These are phyloP conservation scores for Alternaria conjuncta DNA, from an alignment of 2,329 filamentous ascomycete species.

Conservation along the genomic window DNA sequence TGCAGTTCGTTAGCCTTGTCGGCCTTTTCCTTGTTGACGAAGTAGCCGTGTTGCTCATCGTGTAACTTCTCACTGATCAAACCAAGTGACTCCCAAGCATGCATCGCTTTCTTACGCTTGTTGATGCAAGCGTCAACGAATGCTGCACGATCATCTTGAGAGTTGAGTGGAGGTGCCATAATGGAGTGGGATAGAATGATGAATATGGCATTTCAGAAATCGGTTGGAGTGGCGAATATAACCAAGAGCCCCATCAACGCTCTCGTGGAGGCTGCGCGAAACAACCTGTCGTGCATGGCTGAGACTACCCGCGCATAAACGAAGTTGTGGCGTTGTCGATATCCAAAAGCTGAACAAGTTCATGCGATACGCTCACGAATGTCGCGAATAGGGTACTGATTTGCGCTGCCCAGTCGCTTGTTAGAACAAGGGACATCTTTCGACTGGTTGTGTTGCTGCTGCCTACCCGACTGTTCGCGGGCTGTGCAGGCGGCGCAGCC, in stretches of 20 bases:
- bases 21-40: conserved; percentile 1
- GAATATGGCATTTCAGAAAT: not conserved
- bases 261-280: not conserved
- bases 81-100: conserved; percentile 13
- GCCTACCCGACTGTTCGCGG: not conserved
- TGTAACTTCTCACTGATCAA: conserved; percentile 3
- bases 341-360: not conserved
- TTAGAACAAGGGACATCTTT: not conserved
- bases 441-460: not conserved
- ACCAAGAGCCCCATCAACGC: not conserved
- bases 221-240: not conserved
- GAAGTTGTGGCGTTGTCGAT: not conserved
- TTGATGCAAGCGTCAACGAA: conserved; percentile 15
- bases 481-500: conserved; percentile 6
- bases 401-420: conserved; percentile 6
- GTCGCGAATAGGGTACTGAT: not conserved
- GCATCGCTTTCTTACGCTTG: conserved; percentile 3
- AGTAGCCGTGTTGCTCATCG: conserved; percentile 7
- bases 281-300: not conserved
- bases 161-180: conserved; percentile 7
- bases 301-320: not conserved
- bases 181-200: not conserved
- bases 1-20: conserved; percentile 10
- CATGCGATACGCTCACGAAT: not conserved
- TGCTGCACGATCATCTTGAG: conserved; percentile 6